Evolutionary conservation across 2,329 filamentous ascomycete genomes (phyloP), one percentile per base, ranked within the genome.

Genomic region (Aspergillus hortae): DNA sequence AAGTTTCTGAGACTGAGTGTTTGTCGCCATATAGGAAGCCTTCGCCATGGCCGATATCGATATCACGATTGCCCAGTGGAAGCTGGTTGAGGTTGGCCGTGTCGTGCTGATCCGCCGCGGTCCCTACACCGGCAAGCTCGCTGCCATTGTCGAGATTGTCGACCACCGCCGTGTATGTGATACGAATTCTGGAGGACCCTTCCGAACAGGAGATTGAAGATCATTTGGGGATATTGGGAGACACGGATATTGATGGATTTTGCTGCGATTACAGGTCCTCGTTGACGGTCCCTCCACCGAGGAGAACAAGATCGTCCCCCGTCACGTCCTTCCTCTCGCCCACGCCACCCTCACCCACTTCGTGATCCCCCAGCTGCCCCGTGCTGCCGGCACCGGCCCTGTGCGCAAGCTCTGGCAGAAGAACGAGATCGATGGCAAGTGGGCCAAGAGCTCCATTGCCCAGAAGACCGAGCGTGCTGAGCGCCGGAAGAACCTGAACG

Each of bases 161-260:
- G 94, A 99, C 82, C 92, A 99, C 88, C 96, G 96, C 86, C 91
- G 94, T 81, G 94, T 99, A 95, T 76, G 94, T 90, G 47, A 35
- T 49, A 41, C 25, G 58, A 49, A 57, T 54, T 49, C 42, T 35
- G 36, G 14, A 32, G 53, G 19, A 50, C 17, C 21, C 41, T 30
- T 49, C 25, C 48, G 41, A 51, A 49, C 27, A 44, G 48, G 48
- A 48, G 40, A 47, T 47, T 21, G 23, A 40, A 38, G 36, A 33
- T 23, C 23, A 40, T 41, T n/a, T 41, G 43, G 33, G 52, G 54
- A 56, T 60, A 58, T 60, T 62, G 58, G 58, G 57, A 62, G 38
- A 53, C 19, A 51, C 53, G 51, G 52, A 49, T 42, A 44, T 52
- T 46, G 50, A 52, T 43, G 44, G 35, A 40, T 52, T 25, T 48